A percentile compares a stretch with the other conserved stretches of the same genome.
These are phyloP conservation scores for Asterochloris sp. DNA, from an alignment of 139 green algal species.

Conservation along the genomic window DNA sequence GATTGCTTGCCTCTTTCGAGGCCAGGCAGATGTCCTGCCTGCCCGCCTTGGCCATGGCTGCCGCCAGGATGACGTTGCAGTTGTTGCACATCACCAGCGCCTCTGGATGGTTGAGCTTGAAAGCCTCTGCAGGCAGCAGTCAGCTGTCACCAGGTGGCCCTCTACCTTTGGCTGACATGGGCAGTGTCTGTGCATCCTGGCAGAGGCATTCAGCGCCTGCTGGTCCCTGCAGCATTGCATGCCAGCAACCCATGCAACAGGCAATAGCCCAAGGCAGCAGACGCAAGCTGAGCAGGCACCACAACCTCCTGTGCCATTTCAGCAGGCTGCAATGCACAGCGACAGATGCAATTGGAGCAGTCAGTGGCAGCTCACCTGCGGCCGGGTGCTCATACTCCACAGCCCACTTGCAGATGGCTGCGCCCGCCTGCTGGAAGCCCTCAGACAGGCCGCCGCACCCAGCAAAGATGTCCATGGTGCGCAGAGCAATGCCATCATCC, in stretches of 20 bases:
- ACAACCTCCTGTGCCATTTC: too few relatives aligned
- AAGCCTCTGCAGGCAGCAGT: conserved; percentile 66
- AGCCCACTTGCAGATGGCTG: conserved; percentile 79
- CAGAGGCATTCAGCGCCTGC: too few relatives aligned
- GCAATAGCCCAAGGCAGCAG: too few relatives aligned
- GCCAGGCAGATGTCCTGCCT: conserved; percentile 58
- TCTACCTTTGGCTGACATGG: too few relatives aligned
- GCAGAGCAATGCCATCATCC: conserved; percentile 48
- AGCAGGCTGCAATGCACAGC: too few relatives aligned
- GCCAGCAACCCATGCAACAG: too few relatives aligned
- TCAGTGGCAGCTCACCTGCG: too few relatives aligned
- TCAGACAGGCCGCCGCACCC: conserved; percentile 92
- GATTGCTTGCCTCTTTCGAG: conserved; percentile 37
- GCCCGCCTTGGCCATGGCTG: conserved; percentile 79
- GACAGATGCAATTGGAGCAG: too few relatives aligned
- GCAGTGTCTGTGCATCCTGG: too few relatives aligned
- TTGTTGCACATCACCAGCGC: conserved; percentile 83
- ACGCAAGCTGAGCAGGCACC: too few relatives aligned
- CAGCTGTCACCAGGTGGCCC: too few relatives aligned
- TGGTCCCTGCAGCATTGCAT: too few relatives aligned
- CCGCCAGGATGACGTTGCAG: conserved; percentile 89
- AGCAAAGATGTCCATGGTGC: conserved; percentile 96
- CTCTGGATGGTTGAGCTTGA: conserved; percentile 82
- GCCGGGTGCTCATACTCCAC: conserved; percentile 93
- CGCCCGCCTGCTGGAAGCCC: conserved; percentile 85